Base-by-base conservation (phyloP, 2,329 filamentous ascomycete species). In the Aspergillus sp. region DNA sequence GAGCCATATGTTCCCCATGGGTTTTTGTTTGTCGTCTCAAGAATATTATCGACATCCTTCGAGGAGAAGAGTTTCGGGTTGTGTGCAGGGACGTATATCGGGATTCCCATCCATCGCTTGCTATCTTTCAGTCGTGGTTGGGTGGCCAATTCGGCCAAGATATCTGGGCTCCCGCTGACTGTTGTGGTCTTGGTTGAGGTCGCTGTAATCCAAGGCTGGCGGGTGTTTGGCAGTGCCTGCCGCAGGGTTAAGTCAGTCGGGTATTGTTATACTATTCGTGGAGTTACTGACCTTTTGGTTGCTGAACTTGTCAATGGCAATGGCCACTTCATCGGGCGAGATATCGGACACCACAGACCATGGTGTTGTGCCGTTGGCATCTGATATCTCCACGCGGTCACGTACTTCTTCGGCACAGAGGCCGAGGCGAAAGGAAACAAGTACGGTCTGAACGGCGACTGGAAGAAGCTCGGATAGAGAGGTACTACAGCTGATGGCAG, bases 351-450 rank as follows among this genome's bases (percentile, higher is more conserved):
- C 50, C 39, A 44, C 50, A 11, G 50, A 52, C 50, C 50, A 52
- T 4, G 50, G 50, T 15, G 44, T 23, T 21, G 50, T 52, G 8
- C n/a, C 24, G 39, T 33, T 55, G 9, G 8, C 11, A 17, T 45
- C 45, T 8, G 49, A 55, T 35, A 44, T 17, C 12, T 58, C 45
- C 14, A 58, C 27, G 11, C 12, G 24, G 19, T 58, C 46, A 12
- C 45, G 44, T 37, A 53, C 52, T 17, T 59, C 37, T 15, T 35
- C 12, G 6, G 52, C 55, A 17, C 53, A 44, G 14, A 62, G 41
- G 14, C 73, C 74, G 7, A 67, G 66, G 51, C 73, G 62, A 56
- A 76, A 72, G 9, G 74, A 68, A 46, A 74, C 64, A 41, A 68
- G 60, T 27, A 75, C 72, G 12, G 69, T 64, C 55, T 76, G 66